Conservation (phyloP, 2,329 filamentous ascomycete species). For the Ceratocystis variospora region DNA sequence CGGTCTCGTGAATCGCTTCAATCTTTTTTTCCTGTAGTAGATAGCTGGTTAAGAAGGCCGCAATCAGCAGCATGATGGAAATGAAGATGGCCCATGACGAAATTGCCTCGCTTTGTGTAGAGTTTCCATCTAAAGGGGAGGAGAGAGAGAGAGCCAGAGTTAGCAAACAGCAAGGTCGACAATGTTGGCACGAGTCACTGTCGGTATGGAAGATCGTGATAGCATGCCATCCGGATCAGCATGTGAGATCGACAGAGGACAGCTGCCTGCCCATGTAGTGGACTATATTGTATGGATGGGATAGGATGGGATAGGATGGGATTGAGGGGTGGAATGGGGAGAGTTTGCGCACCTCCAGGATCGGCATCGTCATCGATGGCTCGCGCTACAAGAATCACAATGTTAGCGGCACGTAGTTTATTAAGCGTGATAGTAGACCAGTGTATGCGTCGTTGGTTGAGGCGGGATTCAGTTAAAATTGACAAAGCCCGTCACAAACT, state of each 20-base stretch:
- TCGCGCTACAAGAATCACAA: slow-evolving; percentile 14
- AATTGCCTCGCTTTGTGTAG: slow-evolving; percentile 83
- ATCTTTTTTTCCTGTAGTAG: slow-evolving; percentile 93
- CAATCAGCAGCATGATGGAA: slow-evolving; percentile 82
- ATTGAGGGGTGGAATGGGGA: slow-evolving; percentile 12
- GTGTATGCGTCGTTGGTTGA: neutral
- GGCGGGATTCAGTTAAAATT: neutral
- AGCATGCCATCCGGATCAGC: neutral
- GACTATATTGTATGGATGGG: neutral
- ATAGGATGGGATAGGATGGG: slow-evolving; percentile 22
- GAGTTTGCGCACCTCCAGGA: slow-evolving; percentile 19
- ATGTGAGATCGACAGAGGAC: neutral
- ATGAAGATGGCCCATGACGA: slow-evolving; percentile 97
- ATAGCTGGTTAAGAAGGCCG: slow-evolving; percentile 93
- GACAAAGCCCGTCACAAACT: neutral
- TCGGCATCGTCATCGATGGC: slow-evolving; percentile 20
- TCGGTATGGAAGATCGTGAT: neutral
- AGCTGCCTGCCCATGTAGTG: neutral
- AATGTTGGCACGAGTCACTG: neutral
- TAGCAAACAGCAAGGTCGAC: neutral
- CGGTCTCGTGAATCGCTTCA: slow-evolving; percentile 93
- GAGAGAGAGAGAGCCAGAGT: neutral
- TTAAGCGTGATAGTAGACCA: too few species aligned
- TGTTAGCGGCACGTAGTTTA: slow-evolving; percentile 11
- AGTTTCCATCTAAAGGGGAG: slow-evolving; percentile 47